Conservation (phyloP, 768 basidiomycete genomes). For the Hysterangium stoloniferum region DNA sequence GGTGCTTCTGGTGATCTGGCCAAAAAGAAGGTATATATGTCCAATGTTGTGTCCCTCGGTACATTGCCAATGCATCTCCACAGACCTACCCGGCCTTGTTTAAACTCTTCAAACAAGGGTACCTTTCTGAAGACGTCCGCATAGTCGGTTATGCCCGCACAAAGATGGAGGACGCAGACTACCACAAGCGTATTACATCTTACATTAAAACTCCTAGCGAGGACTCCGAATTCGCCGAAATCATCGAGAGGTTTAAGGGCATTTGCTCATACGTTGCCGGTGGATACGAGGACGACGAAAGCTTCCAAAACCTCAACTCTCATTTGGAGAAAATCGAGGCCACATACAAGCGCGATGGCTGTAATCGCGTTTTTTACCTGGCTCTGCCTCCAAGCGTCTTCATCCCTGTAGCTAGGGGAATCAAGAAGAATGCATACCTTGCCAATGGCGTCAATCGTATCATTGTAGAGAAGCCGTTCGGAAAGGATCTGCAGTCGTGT, state of each 20-base stretch:
- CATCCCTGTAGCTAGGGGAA: constrained; percentile 74
- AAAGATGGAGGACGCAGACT: constrained; percentile 84
- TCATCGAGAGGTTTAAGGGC: constrained; percentile 79
- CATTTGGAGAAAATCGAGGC: constrained; percentile 75
- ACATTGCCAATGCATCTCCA: constrained; percentile 9
- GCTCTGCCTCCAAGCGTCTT: constrained; percentile 98
- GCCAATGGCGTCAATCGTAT: constrained; percentile 76
- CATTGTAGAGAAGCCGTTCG: constrained; percentile 98
- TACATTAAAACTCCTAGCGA: constrained; percentile 79
- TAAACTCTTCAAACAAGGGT: constrained; percentile 70
- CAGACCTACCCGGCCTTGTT: constrained; percentile 96
- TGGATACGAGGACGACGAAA: constrained; percentile 75
- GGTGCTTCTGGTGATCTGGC: constrained; percentile 97
- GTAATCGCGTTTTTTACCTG: constrained; percentile 91
- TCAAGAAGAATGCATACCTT: constrained; percentile 77
- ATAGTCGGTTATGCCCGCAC: constrained; percentile 97
- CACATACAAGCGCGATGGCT: constrained; percentile 46
- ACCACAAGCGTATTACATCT: constrained; percentile 72
- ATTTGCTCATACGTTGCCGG: constrained; percentile 79
- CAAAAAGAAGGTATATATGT: constrained; percentile 80
- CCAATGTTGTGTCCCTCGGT: neutral
- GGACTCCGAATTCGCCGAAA: constrained; percentile 44
- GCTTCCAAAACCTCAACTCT: constrained; percentile 71
- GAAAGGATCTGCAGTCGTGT: constrained; percentile 85
- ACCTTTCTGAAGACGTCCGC: constrained; percentile 75